A percentile compares a stretch with the other conserved stretches of the same genome.
Conservation (phyloP, 345 rosid species). For the Carallia brachiata region DNA sequence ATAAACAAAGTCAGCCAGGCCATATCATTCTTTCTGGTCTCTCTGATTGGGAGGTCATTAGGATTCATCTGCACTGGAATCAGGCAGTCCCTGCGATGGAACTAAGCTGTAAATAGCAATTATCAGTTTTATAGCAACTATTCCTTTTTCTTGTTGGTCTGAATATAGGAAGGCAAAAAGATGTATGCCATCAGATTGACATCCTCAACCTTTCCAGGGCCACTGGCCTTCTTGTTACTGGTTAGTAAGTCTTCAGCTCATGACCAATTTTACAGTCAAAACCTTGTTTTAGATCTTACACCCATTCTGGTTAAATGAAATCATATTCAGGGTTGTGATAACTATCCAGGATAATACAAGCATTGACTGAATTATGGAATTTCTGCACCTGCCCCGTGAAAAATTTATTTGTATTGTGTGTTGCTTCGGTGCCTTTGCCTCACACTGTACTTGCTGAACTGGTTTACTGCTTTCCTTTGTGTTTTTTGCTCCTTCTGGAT, state of each 20-base stretch:
- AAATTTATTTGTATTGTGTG: background rate
- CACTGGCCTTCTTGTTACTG: slow-evolving; percentile 6
- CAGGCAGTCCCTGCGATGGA: slow-evolving; percentile 89
- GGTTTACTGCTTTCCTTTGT: background rate
- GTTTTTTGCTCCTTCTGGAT: background rate
- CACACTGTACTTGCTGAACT: no score
- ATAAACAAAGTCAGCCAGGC: slow-evolving; percentile 67
- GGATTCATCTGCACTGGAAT: slow-evolving; percentile 90
- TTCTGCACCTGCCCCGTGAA: background rate
- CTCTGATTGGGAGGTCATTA: slow-evolving; percentile 82
- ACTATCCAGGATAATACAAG: background rate
- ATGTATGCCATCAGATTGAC: slow-evolving; percentile 4
- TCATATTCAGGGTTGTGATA: background rate
- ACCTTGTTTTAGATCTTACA: background rate
- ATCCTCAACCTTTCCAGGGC: background rate
- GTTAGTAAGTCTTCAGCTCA: slow-evolving; percentile 8
- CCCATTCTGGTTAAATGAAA: background rate
- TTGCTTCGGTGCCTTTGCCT: no score
- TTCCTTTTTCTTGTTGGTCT: background rate
- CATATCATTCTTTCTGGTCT: slow-evolving; percentile 79
- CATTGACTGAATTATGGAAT: background rate
- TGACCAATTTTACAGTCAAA: slow-evolving; percentile 8
- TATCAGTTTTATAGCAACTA: slow-evolving; percentile 12
- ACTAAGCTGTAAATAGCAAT: slow-evolving; percentile 41
- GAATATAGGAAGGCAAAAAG: background rate